A percentile compares a stretch with the other conserved stretches of the same genome.
Conservation (phyloP, 805 yeast species). For the Teunomyces gatunensis region DNA sequence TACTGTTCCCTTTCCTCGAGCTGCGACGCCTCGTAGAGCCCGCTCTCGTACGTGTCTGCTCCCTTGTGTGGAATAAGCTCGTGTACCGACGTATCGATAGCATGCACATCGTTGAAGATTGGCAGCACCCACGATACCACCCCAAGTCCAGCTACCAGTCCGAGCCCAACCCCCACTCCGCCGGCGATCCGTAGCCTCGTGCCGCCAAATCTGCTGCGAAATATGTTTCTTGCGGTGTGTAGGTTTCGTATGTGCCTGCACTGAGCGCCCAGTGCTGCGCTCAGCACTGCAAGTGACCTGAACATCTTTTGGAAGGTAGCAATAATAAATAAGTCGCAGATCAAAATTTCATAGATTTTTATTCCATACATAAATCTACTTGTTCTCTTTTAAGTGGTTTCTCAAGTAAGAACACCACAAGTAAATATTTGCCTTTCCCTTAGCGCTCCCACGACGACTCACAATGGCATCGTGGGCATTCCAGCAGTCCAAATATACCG, state of each 20-base stretch:
- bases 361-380: background rate
- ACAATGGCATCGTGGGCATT: conserved; percentile 89
- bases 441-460: conserved; percentile 65
- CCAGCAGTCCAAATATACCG: conserved; percentile 65
- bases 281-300: no score
- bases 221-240: background rate
- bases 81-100: conserved; percentile 33
- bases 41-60: conserved; percentile 70
- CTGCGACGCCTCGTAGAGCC: conserved; percentile 60
- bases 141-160: background rate
- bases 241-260: background rate
- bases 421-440: conserved; percentile 51
- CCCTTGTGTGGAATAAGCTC: conserved; percentile 42
- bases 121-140: background rate
- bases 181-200: background rate
- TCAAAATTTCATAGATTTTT: background rate
- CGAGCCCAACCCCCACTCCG: background rate
- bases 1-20: conserved; percentile 46
- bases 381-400: conserved; percentile 19
- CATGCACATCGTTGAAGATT: conserved; percentile 28
- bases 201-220: background rate
- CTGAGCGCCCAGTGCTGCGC: no score
- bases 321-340: no score
- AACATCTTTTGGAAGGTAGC: no score
- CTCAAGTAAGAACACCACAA: conserved; percentile 47